Percentiles rank a stretch among this genome's conserved stretches.
These are phyloP conservation scores for Albophoma yamanashiensis DNA, from an alignment of 2,329 filamentous ascomycete species.

Conservation along the genomic window DNA sequence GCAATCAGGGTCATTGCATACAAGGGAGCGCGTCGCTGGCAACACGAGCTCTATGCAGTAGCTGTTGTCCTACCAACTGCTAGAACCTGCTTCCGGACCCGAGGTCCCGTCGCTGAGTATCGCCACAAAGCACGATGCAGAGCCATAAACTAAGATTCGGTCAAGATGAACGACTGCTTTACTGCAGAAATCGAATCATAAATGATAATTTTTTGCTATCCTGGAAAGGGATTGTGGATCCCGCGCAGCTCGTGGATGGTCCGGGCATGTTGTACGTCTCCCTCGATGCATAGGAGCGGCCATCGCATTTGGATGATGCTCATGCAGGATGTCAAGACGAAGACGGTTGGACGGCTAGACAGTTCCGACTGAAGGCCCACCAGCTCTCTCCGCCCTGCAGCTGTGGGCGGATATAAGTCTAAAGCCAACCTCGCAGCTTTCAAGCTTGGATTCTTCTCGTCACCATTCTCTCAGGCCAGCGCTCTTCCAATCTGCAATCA, in stretches of 20 bases:
- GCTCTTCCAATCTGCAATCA: neutral
- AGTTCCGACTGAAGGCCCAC: neutral
- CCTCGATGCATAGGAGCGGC: neutral
- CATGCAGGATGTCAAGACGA: slow-evolving; percentile 1
- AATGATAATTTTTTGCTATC: neutral
- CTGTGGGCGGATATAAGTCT: slow-evolving; percentile 1
- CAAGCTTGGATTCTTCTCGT: neutral
- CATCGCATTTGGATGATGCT: neutral
- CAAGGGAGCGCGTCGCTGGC: neutral
- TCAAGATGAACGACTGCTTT: too few species aligned
- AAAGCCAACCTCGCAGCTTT: neutral
- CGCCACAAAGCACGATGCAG: neutral
- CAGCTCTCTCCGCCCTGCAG: neutral
- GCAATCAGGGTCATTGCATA: neutral
- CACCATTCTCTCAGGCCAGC: neutral
- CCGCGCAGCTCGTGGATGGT: neutral
- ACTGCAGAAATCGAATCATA: neutral
- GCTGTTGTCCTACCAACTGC: neutral
- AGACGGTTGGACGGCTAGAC: neutral
- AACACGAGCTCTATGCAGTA: neutral
- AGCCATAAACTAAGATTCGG: neutral
- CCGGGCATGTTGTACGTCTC: neutral
- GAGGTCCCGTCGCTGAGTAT: neutral
- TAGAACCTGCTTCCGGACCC: neutral
- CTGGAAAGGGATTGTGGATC: neutral